phyloP scores from a whole-genome alignment of 2,329 filamentous ascomycete species.

The Xylariomycetidae sp. region DNA sequence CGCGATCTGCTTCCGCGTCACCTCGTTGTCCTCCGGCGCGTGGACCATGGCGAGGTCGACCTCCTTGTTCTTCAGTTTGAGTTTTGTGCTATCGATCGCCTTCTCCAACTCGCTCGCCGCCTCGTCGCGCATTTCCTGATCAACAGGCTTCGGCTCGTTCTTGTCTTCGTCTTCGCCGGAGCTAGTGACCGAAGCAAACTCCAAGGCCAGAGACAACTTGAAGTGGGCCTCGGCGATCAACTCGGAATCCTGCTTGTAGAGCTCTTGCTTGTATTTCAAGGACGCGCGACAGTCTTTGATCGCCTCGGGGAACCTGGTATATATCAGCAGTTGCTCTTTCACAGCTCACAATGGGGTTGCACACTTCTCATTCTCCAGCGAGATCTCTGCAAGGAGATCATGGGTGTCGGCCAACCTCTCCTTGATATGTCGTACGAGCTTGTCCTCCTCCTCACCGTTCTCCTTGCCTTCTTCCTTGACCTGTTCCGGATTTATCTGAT shows the following conservation, averaged over 20 bases:
- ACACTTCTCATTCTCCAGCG: constrained; percentile 85
- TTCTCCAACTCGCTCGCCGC: constrained; percentile 65
- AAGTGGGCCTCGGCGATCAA: constrained; percentile 92
- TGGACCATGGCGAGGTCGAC: constrained; percentile 57
- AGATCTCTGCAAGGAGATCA: constrained; percentile 91
- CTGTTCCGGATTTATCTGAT: constrained; percentile 34
- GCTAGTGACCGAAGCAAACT: constrained; percentile 78
- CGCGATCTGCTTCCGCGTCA: constrained; percentile 54
- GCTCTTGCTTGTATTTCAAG: constrained; percentile 69
- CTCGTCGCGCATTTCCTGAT: constrained; percentile 65
- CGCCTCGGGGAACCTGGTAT: constrained; percentile 67
- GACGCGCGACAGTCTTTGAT: constrained; percentile 75
- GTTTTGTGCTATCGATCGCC: constrained; percentile 66
- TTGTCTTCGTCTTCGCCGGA: constrained; percentile 46
- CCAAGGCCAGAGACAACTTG: constrained; percentile 89
- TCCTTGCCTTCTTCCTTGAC: constrained; percentile 23
- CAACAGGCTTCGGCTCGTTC: constrained; percentile 45
- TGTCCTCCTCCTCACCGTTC: constrained; percentile 29
- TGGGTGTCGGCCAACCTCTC: constrained; percentile 89
- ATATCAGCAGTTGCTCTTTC: constrained; percentile 12
- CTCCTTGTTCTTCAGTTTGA: constrained; percentile 65
- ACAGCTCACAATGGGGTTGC: constrained; percentile 13
- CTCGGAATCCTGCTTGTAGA: constrained; percentile 76
- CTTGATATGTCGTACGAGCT: constrained; percentile 56
- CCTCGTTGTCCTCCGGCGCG: constrained; percentile 60